phyloP scores from a whole-genome alignment of 2,329 filamentous ascomycete species.

The Akanthomyces muscarius region DNA sequence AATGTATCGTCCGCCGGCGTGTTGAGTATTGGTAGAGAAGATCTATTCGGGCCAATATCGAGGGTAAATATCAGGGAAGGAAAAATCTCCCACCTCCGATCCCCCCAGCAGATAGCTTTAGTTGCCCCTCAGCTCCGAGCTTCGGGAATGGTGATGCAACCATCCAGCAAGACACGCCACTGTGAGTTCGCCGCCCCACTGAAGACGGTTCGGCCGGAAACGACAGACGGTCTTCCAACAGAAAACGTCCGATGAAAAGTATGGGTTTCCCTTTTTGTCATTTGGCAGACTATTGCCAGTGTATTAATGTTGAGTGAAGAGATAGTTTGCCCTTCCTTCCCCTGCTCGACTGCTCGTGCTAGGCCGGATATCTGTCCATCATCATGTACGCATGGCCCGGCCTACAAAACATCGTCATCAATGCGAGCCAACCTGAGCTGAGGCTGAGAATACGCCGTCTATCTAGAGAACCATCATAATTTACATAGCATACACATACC shows the following conservation, averaged over 20 bases:
- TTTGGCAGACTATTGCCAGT: not conserved
- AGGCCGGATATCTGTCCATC: not conserved
- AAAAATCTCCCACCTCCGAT: not conserved
- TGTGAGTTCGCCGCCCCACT: constrained; percentile 1
- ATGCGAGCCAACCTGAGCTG: not conserved
- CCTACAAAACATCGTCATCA: not conserved
- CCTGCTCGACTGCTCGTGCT: not conserved
- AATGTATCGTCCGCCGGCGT: not conserved
- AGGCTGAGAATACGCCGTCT: constrained; percentile 4
- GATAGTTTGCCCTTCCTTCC: not conserved
- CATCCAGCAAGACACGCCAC: not conserved
- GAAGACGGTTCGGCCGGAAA: constrained; percentile 6
- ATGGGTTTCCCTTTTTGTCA: not conserved
- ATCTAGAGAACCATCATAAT: not conserved
- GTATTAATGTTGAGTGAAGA: not conserved
- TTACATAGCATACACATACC: constrained; percentile 2
- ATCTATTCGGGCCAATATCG: not conserved
- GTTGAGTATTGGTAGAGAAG: not conserved
- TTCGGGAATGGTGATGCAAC: constrained; percentile 9
- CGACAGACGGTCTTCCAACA: not conserved
- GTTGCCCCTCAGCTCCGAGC: not conserved
- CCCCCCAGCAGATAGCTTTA: not conserved
- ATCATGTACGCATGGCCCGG: not conserved
- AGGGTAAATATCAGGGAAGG: not conserved
- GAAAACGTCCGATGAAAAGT: not conserved